Evolutionary conservation across 2,329 filamentous ascomycete species (phyloP), one percentile per base, ranked within the genome.

Genomic region (Fusarium avenaceum): DNA sequence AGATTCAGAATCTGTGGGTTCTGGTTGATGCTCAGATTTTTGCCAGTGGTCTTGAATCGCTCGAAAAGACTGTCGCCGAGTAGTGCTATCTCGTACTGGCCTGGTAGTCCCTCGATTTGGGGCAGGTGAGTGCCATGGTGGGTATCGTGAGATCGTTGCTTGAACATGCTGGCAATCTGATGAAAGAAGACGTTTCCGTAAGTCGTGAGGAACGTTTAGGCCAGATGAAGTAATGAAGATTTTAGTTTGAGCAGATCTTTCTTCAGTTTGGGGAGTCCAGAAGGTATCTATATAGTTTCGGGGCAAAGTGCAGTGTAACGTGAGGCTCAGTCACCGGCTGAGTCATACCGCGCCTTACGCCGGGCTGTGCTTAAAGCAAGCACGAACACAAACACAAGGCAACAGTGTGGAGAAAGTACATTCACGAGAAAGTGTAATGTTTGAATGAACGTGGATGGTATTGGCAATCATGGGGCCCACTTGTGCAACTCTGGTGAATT

Each of bases 51-150:
- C 15, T 62, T 63, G 43, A 63, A 56, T 1, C 57, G 59, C 15
- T 64, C 61, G 1, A 64, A 64, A 5, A 64, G 40, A 10, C 59
- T 64, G 13, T 64, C 61, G 6, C 61, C 61, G 1, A 64, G 40
- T 1, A 64, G 9, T 10, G 30, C 51, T 13, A 64, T 22, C 0
- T 30, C 32, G 10, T 43, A 64, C 3, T 28, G 39, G 6, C 47
- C 24, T 0, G 52, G 28, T 1, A 30, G 11, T 0, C 14, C 26
- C 1, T 15, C n/a, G 13, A 64, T 64, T 13, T 64, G 11, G 1
- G 40, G 61, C 9, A 49, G 17, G 7, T 64, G 61, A 2, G 45
- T 64, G 4, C 8, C n/a, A 8, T 64, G 33, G 8, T 64, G 59
- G 0, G 61, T 64, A 0, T 64, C 59, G 45, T 64, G 61, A 6